phyloP scores from a whole-genome alignment of 352 stramenopile genomes.

The Phytophthora tentaculata region DNA sequence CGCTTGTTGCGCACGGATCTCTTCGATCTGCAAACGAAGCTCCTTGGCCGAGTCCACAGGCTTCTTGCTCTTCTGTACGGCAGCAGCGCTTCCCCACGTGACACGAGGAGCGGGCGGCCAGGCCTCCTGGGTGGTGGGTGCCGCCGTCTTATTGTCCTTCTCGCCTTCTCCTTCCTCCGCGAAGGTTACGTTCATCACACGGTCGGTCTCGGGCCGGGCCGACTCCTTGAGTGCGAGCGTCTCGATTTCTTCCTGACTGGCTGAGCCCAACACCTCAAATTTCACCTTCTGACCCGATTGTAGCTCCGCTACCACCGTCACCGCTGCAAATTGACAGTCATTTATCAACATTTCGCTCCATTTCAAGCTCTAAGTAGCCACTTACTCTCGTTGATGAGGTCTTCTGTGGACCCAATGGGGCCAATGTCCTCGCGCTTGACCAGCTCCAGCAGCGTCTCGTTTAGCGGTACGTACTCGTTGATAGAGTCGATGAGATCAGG shows the following conservation, averaged over 20 bases:
- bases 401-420: slow-evolving; percentile 53
- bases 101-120: slow-evolving; percentile 56
- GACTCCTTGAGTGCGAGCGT: slow-evolving; percentile 57
- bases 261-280: slow-evolving; percentile 61
- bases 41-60: slow-evolving; percentile 34
- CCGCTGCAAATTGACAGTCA: slow-evolving; percentile 34
- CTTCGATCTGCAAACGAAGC: slow-evolving; percentile 58
- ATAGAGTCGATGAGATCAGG: slow-evolving; percentile 75
- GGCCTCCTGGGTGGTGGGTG: slow-evolving; percentile 41
- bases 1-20: slow-evolving; percentile 65
- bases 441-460: slow-evolving; percentile 48
- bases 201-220: slow-evolving; percentile 41
- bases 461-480: slow-evolving; percentile 69
- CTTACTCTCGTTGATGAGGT: slow-evolving; percentile 74
- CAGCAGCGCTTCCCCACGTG: slow-evolving; percentile 53
- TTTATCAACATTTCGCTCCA: neutral
- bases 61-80: slow-evolving; percentile 24
- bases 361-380: slow-evolving; percentile 5
- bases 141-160: slow-evolving; percentile 18
- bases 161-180: slow-evolving; percentile 57
- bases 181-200: slow-evolving; percentile 68
- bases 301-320: slow-evolving; percentile 69
- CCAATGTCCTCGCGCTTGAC: slow-evolving; percentile 76
- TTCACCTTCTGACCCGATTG: slow-evolving; percentile 56
- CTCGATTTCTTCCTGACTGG: slow-evolving; percentile 74